Evolutionary conservation across 306 rosid species (phyloP).

Genomic region (Rubus parviflorus): DNA sequence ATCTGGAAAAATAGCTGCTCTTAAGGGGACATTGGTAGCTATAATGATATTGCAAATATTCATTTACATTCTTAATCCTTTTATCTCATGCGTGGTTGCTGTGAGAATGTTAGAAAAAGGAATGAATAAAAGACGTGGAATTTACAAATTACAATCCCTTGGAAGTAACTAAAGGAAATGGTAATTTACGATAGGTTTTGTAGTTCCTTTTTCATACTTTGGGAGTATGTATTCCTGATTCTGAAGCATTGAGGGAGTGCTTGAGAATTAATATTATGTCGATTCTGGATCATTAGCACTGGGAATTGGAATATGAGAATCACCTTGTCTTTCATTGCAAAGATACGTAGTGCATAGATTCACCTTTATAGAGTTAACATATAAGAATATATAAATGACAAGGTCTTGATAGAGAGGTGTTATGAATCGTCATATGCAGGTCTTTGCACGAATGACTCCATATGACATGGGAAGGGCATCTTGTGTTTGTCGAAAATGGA

Average conservation of each 20-base stretch:
- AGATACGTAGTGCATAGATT: not conserved
- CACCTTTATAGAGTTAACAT: not conserved
- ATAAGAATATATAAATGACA: not conserved
- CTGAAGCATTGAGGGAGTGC: not conserved
- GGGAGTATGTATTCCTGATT: not conserved
- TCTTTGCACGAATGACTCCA: constrained; percentile 80
- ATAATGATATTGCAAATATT: not conserved
- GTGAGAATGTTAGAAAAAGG: not conserved
- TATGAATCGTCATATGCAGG: constrained; percentile 38
- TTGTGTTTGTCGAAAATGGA: constrained; percentile 96
- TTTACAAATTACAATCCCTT: not conserved
- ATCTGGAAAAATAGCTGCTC: constrained; percentile 10
- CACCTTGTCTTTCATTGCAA: not conserved
- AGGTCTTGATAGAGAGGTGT: not conserved
- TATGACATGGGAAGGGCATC: constrained; percentile 83
- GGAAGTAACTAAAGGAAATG: not conserved
- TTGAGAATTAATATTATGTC: not conserved
- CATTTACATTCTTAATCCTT: not conserved
- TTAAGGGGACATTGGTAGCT: not conserved
- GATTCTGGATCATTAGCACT: not conserved
- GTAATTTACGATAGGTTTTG: not conserved
- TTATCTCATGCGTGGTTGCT: not conserved
- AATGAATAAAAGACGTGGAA: not conserved
- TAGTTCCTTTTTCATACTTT: not conserved
- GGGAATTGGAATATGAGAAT: not conserved